Base-by-base conservation (phyloP, 352 stramenopile species). In the Phytophthora fragariae region DNA sequence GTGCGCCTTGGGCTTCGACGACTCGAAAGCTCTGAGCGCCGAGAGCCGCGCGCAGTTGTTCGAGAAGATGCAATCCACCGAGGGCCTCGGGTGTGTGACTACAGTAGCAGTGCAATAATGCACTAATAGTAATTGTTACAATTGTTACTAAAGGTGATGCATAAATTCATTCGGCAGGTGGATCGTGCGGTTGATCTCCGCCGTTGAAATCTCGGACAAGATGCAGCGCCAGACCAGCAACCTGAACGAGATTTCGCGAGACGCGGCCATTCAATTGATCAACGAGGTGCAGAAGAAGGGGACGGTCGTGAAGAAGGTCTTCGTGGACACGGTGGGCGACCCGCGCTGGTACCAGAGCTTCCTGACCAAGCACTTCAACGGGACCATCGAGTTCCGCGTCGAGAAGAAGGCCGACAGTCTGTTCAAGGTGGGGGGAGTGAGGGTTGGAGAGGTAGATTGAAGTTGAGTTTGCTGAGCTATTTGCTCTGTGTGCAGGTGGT, bases 341-440 rank as follows among this genome's bases (percentile, higher is more conserved):
- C 84, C 95, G 33, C 83, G 86, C 4, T 92, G 80, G 73, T 99
- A 99, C 71, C 84, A 96, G 82, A 89, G 63, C 19, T 97, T 97
- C 72, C 76, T 99, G 53, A 96, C 97, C 55, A 96, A 97, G 70
- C 85, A 97, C 56, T 97, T 97, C 62, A 79, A 91, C 49, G 88
- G 89, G 27, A 86, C 77, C 24, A 98, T 99, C 75, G 77, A 92
- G 63, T 98, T 99, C 73, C 86, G 93, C 39, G 97, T 99, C n/a
- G 93, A 97, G 75, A 98, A 98, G 84, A 99, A 99, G 70, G 97
- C 96, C 21, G 97, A 99, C 79, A 97, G 94, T 64, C 89, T 98
- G 10, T 99, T 98, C 88, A 98, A 98, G 78, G 92, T 93, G 24
- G 27, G 24, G 27, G 1, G 3, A 31, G 49, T 0, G 15, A 19